These are phyloP conservation scores for Saccharomyces hybrid DNA, from an alignment of 1,139 yeast species.

Conservation along the genomic window DNA sequence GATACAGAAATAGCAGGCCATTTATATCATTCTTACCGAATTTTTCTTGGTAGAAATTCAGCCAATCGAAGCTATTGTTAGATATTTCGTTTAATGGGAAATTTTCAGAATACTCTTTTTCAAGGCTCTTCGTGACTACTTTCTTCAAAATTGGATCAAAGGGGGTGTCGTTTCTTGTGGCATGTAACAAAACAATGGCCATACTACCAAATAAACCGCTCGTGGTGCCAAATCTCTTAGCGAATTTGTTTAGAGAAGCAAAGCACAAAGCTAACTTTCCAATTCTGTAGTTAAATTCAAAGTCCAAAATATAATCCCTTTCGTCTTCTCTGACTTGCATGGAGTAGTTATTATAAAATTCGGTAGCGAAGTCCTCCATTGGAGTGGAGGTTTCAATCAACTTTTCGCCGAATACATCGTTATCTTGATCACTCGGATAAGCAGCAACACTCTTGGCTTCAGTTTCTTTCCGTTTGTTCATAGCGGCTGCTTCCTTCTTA, in stretches of 20 bases:
- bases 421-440: constrained; percentile 33
- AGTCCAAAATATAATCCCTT: constrained; percentile 37
- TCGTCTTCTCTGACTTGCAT: constrained; percentile 31
- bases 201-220: constrained; percentile 23
- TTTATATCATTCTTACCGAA: constrained; percentile 12
- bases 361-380: constrained; percentile 34
- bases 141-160: constrained; percentile 32
- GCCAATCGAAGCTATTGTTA: constrained; percentile 22
- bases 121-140: constrained; percentile 33
- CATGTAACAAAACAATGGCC: constrained; percentile 20
- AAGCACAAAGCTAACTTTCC: constrained; percentile 43
- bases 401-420: constrained; percentile 39
- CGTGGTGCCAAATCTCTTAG: constrained; percentile 13
- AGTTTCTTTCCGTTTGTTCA: constrained; percentile 34
- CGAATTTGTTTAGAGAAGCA: constrained; percentile 36
- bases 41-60: constrained; percentile 13
- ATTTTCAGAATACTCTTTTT: constrained; percentile 23
- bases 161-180: constrained; percentile 16
- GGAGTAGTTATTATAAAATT: constrained; percentile 34
- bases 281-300: constrained; percentile 37
- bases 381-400: constrained; percentile 35
- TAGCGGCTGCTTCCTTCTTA: constrained; percentile 35
- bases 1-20: constrained; percentile 19
- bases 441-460: constrained; percentile 34
- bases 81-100: constrained; percentile 19